Percentiles rank a stretch among this genome's conserved stretches.
Conservation (phyloP, 495 filamentous ascomycete genomes). For the Echria macrotheca region DNA sequence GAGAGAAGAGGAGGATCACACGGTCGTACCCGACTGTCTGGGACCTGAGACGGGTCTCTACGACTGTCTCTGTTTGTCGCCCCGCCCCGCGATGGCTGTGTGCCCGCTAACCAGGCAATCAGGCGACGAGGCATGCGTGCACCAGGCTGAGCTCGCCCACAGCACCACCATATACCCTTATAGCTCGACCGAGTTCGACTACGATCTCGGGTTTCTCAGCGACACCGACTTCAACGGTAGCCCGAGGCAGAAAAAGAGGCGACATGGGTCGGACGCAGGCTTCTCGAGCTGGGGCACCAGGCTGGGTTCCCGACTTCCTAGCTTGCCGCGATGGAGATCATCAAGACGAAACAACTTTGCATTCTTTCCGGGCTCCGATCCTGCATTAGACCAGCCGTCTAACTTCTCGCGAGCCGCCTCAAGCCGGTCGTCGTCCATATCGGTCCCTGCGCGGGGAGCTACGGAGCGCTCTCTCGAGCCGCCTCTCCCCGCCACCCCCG, state of each 20-base stretch:
- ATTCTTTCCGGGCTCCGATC: slow-evolving; percentile 44
- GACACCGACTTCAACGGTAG: slow-evolving; percentile 53
- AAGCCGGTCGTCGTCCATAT: slow-evolving; percentile 64
- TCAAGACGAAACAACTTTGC: slow-evolving; percentile 44
- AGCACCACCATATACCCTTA: slow-evolving; percentile 33
- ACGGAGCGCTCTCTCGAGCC: slow-evolving; percentile 49
- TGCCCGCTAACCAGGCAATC: slow-evolving; percentile 5
- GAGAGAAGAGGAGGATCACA: slow-evolving; percentile 52
- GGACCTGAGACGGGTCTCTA: slow-evolving; percentile 39
- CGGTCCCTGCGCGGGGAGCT: slow-evolving; percentile 45
- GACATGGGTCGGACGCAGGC: slow-evolving; percentile 59
- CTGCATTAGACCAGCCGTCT: slow-evolving; percentile 35
- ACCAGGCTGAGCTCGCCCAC: slow-evolving; percentile 33
- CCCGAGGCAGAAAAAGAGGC: slow-evolving; percentile 49
- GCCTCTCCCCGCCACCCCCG: slow-evolving; percentile 58
- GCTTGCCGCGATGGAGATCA: slow-evolving; percentile 60
- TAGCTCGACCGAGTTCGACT: slow-evolving; percentile 39
- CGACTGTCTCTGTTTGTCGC: slow-evolving; percentile 48
- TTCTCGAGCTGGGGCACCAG: slow-evolving; percentile 60
- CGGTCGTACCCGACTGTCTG: slow-evolving; percentile 28
- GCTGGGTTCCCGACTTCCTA: slow-evolving; percentile 66
- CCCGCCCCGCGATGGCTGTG: not conserved
- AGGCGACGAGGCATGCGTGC: slow-evolving; percentile 43
- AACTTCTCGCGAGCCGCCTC: slow-evolving; percentile 48
- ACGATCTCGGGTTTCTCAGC: slow-evolving; percentile 56